Percentiles rank a stretch among this genome's conserved stretches.
Conservation (phyloP, 495 filamentous ascomycete genomes). For the Aspergillus olivimuriae region DNA sequence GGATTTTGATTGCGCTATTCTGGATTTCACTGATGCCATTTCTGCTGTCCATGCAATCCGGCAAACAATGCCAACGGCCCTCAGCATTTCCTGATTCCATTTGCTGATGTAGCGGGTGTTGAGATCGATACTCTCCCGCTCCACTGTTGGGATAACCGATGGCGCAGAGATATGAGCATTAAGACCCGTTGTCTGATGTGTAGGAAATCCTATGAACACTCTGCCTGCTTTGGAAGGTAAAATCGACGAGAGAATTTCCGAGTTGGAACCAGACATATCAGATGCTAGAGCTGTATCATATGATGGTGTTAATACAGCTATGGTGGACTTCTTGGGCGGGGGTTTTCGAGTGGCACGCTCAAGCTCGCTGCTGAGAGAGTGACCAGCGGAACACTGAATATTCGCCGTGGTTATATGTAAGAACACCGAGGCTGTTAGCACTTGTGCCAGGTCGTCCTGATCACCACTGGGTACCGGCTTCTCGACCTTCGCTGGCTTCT, state of each 20-base stretch:
- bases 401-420: constrained; percentile 78
- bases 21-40: constrained; percentile 64
- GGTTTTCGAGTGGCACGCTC: constrained; percentile 96
- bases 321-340: constrained; percentile 75
- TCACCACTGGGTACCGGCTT: constrained; percentile 26
- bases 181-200: constrained; percentile 90
- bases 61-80: constrained; percentile 82
- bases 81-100: constrained; percentile 95
- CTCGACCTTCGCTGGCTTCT: constrained; percentile 25
- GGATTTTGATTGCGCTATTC: constrained; percentile 37
- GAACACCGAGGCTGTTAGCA: constrained; percentile 70
- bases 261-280: constrained; percentile 49
- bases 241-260: constrained; percentile 84
- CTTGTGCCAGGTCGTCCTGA: constrained; percentile 56
- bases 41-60: constrained; percentile 81
- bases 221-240: constrained; percentile 80
- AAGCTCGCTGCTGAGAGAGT: constrained; percentile 71
- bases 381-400: constrained; percentile 63
- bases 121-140: constrained; percentile 92
- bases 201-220: constrained; percentile 97
- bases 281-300: constrained; percentile 74
- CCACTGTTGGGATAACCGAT: constrained; percentile 96
- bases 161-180: constrained; percentile 97
- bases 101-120: constrained; percentile 89
- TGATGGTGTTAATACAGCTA: constrained; percentile 84